Conservation (phyloP, 306 rosid genomes). For the Carpinus viminea region DNA sequence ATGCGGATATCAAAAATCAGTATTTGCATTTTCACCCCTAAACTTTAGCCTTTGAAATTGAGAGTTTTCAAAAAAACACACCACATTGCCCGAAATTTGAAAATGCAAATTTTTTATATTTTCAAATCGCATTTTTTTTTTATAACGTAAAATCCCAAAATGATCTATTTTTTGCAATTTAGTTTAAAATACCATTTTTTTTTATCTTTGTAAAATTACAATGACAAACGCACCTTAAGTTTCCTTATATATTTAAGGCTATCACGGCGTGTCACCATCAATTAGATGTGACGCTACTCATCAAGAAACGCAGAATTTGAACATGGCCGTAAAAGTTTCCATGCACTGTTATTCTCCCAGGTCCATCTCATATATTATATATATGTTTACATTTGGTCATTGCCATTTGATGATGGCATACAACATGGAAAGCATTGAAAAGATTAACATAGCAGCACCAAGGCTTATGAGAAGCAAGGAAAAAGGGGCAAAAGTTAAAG, state of each 20-base stretch:
- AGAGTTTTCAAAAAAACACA: too few species aligned
- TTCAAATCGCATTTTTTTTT: too few species aligned
- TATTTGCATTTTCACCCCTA: too few species aligned
- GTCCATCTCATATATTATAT: constrained; percentile 14
- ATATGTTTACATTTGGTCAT: constrained; percentile 19
- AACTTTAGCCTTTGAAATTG: too few species aligned
- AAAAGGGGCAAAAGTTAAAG: constrained; percentile 8
- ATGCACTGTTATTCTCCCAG: constrained; percentile 23
- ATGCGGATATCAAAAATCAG: too few species aligned
- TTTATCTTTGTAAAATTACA: too few species aligned
- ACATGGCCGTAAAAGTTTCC: background rate
- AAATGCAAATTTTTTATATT: too few species aligned
- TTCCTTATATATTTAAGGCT: background rate
- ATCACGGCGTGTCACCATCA: background rate
- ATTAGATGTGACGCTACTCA: background rate
- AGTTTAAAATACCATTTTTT: too few species aligned
- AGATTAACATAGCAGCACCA: constrained; percentile 19
- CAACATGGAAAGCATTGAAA: constrained; percentile 13
- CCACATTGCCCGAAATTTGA: too few species aligned
- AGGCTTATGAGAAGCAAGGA: constrained; percentile 11
- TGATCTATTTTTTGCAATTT: too few species aligned
- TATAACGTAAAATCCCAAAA: too few species aligned
- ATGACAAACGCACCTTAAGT: too few species aligned
- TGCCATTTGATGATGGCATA: constrained; percentile 25
- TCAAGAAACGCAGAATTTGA: constrained; percentile 2